Base-by-base conservation (phyloP, 768 basidiomycete species). In the Boletus reticuloceps region DNA sequence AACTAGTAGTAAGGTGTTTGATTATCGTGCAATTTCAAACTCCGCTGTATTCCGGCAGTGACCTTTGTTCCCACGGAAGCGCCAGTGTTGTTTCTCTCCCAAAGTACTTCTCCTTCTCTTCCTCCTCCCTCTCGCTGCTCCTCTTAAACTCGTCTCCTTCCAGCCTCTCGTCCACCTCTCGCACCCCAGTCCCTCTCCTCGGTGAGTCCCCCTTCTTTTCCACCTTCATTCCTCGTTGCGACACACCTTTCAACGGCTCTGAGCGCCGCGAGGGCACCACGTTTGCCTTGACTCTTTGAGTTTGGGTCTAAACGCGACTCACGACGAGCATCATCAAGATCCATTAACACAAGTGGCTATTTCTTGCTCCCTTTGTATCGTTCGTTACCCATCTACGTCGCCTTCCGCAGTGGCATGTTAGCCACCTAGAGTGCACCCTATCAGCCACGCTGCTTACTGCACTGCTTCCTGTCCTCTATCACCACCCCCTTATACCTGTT, bases 61-160 rank as follows among this genome's bases (percentile, higher is more conserved):
- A 54, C 58, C 51, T 53, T 60, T 62, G 14, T 64, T 72, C 69
- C 53, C 69, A 72, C 81, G 80, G 36, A 69, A 72, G 69, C 72
- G 70, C 73, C 71, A 71, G 71, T 72, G 74, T 71, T 72, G 72
- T 73, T 72, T 69, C 71, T 75, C 76, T 75, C 74, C 72, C 61
- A 55, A 65, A 60, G 63, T 62, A 59, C 64, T 58, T 51, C 41
- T 58, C 56, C 64, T 62, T 58, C 59, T 47, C 56, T 63, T 64
- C 66, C 60, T 59, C 69, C 61, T 59, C 54, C 60, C 54, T 64
- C 65, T 61, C 64, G 58, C 69, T 63, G 58, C 59, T 62, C 58
- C 66, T 64, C 49, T 60, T 61, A 64, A 25, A 63, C 60, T 41
- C 65, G 63, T 66, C 56, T 41, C 54, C 57, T 50, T 59, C 60